Conservation (phyloP, 2,329 filamentous ascomycete species). For the Purpureocillium lavendulum region DNA sequence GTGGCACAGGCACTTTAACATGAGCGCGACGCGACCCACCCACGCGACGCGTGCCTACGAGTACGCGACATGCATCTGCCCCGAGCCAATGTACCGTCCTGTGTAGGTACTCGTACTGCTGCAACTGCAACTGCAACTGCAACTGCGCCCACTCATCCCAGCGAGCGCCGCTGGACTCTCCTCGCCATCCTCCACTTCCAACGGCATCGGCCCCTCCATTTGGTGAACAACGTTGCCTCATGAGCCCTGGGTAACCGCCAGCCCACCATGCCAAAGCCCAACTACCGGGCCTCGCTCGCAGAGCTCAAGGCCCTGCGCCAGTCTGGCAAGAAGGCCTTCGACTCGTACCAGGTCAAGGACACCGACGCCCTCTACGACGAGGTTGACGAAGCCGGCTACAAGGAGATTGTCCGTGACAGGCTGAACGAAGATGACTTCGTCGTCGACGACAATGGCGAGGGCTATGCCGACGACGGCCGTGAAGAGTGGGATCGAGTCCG, state of each 20-base stretch:
- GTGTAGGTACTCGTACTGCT: too few relatives aligned
- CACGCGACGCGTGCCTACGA: too few relatives aligned
- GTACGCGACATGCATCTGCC: too few relatives aligned
- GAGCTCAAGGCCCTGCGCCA: slow-evolving; percentile 79
- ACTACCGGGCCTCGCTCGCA: slow-evolving; percentile 49
- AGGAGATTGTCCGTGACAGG: slow-evolving; percentile 83
- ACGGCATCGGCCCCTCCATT: slow-evolving; percentile 1
- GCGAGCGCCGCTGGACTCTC: too few relatives aligned
- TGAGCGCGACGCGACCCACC: too few relatives aligned
- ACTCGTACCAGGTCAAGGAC: slow-evolving; percentile 79
- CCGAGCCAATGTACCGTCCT: too few relatives aligned
- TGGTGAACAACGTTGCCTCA: slow-evolving; percentile 1
- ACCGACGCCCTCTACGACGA: slow-evolving; percentile 86
- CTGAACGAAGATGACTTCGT: slow-evolving; percentile 96
- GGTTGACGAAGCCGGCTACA: slow-evolving; percentile 94
- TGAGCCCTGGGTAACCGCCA: slow-evolving; percentile 8
- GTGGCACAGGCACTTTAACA: too few relatives aligned
- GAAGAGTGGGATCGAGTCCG: slow-evolving; percentile 82
- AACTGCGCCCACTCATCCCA: too few relatives aligned
- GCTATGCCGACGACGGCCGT: slow-evolving; percentile 92
- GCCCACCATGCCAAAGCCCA: slow-evolving; percentile 25
- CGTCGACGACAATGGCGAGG: slow-evolving; percentile 94
- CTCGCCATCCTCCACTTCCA: neutral
- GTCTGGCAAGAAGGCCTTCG: slow-evolving; percentile 84
- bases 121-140: too few relatives aligned